Conservation (phyloP, 2,329 filamentous ascomycete genomes). For the Didymellaceae sp. region DNA sequence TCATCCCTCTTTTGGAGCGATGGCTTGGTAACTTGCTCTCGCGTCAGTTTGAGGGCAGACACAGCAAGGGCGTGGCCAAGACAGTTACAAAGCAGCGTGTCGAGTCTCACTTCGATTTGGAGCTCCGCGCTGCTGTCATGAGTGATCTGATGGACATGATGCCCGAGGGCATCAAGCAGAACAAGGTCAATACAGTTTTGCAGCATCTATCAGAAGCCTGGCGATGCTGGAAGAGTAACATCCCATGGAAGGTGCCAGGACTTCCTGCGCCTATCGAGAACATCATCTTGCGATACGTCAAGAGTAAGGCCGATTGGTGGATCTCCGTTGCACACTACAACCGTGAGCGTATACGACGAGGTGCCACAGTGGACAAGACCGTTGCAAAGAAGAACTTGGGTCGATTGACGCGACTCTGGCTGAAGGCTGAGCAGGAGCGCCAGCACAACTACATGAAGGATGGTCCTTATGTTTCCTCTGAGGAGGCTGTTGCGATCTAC, state of each 20-base stretch:
- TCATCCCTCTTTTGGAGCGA: conserved; percentile 93
- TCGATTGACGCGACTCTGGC: conserved; percentile 90
- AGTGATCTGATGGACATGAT: conserved; percentile 99
- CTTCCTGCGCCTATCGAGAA: conserved; percentile 97
- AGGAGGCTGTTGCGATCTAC: conserved; percentile 98
- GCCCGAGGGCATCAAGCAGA: conserved; percentile 99
- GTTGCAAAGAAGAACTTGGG: conserved; percentile 99
- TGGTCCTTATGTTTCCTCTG: conserved; percentile 95
- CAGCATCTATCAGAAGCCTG: conserved; percentile 98
- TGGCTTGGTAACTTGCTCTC: conserved; percentile 98
- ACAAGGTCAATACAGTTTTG: conserved; percentile 97
- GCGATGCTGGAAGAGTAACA: conserved; percentile 99
- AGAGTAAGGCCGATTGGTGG: conserved; percentile 99
- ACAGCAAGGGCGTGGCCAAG: conserved; percentile 98
- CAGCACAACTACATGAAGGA: conserved; percentile 99
- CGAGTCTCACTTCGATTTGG: conserved; percentile 96
- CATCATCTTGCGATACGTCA: conserved; percentile 97
- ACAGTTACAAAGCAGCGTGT: conserved; percentile 99
- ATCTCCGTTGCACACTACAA: conserved; percentile 99
- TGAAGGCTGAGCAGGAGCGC: conserved; percentile 97
- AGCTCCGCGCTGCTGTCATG: conserved; percentile 97
- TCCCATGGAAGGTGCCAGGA: conserved; percentile 98
- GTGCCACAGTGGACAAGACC: conserved; percentile 97
- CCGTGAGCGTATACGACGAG: conserved; percentile 92
- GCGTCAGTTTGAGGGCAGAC: conserved; percentile 95